A percentile compares a stretch with the other conserved stretches of the same genome.
These are phyloP conservation scores for Neofusicoccum sp. DNA, from an alignment of 2,329 filamentous ascomycete species.

Conservation along the genomic window DNA sequence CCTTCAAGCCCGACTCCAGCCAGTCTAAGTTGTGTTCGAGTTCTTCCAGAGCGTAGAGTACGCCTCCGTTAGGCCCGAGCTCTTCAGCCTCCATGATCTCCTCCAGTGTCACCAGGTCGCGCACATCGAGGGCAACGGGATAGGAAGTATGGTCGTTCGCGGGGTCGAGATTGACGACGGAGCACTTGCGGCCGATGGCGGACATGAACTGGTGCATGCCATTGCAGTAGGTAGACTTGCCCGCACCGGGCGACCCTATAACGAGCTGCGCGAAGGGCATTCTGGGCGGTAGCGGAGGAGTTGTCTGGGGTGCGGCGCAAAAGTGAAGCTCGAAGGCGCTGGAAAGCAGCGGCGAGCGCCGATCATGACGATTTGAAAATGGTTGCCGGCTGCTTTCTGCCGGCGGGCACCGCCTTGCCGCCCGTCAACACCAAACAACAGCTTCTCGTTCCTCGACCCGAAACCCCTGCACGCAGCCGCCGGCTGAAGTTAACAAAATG, in stretches of 20 bases:
- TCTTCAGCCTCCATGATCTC: slow-evolving; percentile 92
- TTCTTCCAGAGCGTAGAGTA: slow-evolving; percentile 92
- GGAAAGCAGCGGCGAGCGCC: slow-evolving; percentile 13
- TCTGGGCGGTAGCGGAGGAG: slow-evolving; percentile 16
- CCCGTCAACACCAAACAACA: slow-evolving; percentile 9
- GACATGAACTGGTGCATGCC: slow-evolving; percentile 98
- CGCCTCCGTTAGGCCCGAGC: slow-evolving; percentile 86
- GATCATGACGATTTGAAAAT: slow-evolving; percentile 15
- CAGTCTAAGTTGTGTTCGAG: slow-evolving; percentile 92
- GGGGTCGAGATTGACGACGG: slow-evolving; percentile 92
- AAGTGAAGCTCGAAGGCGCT: slow-evolving; percentile 12
- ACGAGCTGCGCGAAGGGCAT: slow-evolving; percentile 74
- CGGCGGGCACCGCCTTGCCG: neutral
- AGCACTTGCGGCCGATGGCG: slow-evolving; percentile 91
- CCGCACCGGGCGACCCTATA: slow-evolving; percentile 89
- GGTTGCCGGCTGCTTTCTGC: slow-evolving; percentile 8
- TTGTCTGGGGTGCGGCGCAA: neutral
- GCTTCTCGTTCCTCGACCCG: neutral
- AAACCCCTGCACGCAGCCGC: slow-evolving; percentile 19
- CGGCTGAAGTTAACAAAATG: slow-evolving; percentile 15
- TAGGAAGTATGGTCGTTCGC: slow-evolving; percentile 93
- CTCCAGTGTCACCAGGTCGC: slow-evolving; percentile 83
- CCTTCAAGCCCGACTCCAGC: slow-evolving; percentile 77
- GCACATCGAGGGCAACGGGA: slow-evolving; percentile 84
- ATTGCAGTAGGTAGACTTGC: slow-evolving; percentile 98